These are phyloP conservation scores for Lasiodiplodia sp. DNA, from an alignment of 2,329 filamentous ascomycete genomes.

Conservation along the genomic window DNA sequence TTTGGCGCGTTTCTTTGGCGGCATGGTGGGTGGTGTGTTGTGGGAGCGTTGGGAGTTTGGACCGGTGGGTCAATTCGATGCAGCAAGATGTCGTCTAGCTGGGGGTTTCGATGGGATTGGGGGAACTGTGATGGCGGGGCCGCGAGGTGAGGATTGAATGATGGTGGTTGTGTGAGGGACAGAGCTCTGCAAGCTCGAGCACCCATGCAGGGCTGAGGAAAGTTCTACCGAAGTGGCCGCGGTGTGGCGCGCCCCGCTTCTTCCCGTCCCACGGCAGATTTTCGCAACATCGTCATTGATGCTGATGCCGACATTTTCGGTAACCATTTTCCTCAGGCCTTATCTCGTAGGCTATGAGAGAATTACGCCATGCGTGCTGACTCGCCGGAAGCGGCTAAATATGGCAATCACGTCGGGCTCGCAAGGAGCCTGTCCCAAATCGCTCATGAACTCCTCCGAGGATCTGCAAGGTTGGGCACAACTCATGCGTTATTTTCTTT, in stretches of 20 bases:
- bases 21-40: conserved; percentile 58
- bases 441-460: neutral
- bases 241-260: too few species aligned
- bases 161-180: neutral
- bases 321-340: neutral
- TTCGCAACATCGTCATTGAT: too few species aligned
- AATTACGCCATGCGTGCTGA: neutral
- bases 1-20: conserved; percentile 74
- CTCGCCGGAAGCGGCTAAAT: neutral
- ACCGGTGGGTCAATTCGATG: neutral
- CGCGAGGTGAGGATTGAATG: neutral
- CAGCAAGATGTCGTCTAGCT: neutral
- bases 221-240: neutral
- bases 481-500: neutral
- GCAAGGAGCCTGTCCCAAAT: neutral
- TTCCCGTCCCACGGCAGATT: too few species aligned
- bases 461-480: neutral
- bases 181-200: neutral
- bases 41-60: neutral
- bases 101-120: neutral
- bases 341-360: too few species aligned
- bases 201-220: neutral
- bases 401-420: neutral
- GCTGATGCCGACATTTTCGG: neutral
- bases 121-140: too few species aligned